phyloP scores from a whole-genome alignment of 352 stramenopile species.

The Globisporangium spinosum region DNA sequence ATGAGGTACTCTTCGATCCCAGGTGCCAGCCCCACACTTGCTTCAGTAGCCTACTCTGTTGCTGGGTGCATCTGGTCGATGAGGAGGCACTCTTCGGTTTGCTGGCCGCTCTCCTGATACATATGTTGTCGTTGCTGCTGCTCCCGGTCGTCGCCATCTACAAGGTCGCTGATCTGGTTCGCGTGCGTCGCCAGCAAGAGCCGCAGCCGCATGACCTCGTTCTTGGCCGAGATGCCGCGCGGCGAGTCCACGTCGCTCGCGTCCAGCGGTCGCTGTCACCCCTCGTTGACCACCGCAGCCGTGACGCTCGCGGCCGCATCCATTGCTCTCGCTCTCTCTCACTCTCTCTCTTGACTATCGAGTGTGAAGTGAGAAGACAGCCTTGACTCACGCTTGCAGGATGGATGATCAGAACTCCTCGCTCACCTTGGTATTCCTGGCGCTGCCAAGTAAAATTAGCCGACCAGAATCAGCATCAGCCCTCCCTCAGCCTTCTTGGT shows the following conservation, averaged over 20 bases:
- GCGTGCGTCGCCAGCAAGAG: slow-evolving; percentile 13
- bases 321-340: slow-evolving; percentile 5
- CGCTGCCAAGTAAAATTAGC: background rate
- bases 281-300: slow-evolving; percentile 10
- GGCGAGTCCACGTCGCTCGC: slow-evolving; percentile 26
- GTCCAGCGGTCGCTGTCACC: slow-evolving; percentile 20
- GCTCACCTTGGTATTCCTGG: background rate
- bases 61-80: background rate
- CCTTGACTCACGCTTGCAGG: background rate
- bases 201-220: slow-evolving; percentile 20
- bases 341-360: background rate
- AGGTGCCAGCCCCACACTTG: slow-evolving; percentile 11
- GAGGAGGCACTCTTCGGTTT: background rate
- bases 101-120: slow-evolving; percentile 1
- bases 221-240: slow-evolving; percentile 18
- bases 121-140: background rate
- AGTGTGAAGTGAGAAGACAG: background rate
- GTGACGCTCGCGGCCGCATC: slow-evolving; percentile 12
- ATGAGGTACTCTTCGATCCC: slow-evolving; percentile 24
- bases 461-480: background rate
- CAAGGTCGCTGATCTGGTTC: background rate
- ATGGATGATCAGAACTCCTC: background rate
- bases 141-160: background rate
- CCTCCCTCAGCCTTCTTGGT: background rate
- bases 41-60: background rate